Conservation (phyloP, 331 rosid genomes). For the Prunus yedoensis region DNA sequence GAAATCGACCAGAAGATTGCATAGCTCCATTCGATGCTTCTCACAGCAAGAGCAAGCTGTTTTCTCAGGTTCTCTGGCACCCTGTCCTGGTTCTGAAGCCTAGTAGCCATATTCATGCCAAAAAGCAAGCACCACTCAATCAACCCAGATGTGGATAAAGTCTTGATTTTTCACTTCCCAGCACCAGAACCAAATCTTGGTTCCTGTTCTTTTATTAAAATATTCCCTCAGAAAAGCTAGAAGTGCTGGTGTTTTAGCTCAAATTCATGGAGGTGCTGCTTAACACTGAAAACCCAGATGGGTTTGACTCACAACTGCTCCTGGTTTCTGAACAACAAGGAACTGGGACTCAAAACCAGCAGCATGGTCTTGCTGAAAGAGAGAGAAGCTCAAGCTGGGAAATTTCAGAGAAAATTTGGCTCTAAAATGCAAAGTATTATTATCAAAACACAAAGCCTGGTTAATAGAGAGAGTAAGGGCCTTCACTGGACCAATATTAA, state of each 20-base stretch:
- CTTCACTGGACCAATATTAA: neutral
- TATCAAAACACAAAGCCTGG: neutral
- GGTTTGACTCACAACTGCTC: conserved; percentile 6
- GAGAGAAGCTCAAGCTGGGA: conserved; percentile 13
- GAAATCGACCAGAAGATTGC: conserved; percentile 79
- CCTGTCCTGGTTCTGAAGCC: conserved; percentile 32
- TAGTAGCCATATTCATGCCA: conserved; percentile 29
- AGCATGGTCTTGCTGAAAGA: conserved; percentile 12
- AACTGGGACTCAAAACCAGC: conserved; percentile 5
- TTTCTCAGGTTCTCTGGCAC: conserved; percentile 55
- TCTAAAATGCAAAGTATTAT: neutral
- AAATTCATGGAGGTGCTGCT: conserved; percentile 17
- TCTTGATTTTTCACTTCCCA: conserved; percentile 19
- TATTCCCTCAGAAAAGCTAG: neutral
- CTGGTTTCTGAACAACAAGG: too few species aligned
- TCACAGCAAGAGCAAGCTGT: conserved; percentile 80
- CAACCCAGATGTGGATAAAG: conserved; percentile 9
- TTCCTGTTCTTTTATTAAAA: conserved; percentile 5
- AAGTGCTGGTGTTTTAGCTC: conserved; percentile 5
- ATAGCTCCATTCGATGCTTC: conserved; percentile 88
- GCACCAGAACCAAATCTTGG: conserved; percentile 20
- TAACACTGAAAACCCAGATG: conserved; percentile 13
- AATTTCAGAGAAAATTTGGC: neutral
- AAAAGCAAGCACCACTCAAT: conserved; percentile 4
- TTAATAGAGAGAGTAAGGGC: neutral